Evolutionary conservation across 1,284 basidiomycete genomes (phyloP), one percentile per base, ranked within the genome.

Genomic region (Cutaneotrichosporon mucoides): DNA sequence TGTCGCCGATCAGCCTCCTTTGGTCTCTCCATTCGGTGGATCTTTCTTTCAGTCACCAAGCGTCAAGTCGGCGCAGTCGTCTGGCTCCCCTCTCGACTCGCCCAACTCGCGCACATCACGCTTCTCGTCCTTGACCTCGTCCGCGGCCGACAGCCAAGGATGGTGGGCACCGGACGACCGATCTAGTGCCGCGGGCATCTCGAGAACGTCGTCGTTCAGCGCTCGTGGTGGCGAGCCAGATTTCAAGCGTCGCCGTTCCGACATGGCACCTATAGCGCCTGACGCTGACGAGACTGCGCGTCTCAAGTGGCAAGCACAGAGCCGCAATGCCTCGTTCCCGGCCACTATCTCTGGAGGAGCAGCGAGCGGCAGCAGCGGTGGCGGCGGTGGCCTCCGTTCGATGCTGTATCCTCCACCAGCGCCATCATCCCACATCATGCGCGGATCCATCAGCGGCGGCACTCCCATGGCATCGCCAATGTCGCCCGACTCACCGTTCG

Each of bases 91-190:
- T 9, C 68, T 70, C 5, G 66, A 67, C 33, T 74, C 73, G 1
- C 73, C 75, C 2, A 70, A 66, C 6, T 62, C 69, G 3, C 61
- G 73, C 5, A 69, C 72, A 24, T 73, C 73, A 1, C 67, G 75
- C 5, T 75, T 72, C 55, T 71, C 73, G 7, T 77, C 75, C 3
- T 60, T 72, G 15, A 64, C 67, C 6, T 73, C 73, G 5, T 63
- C 65, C 0, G 57, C 54, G 11, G 59, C 67, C 5, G 68, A 66
- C 6, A 53, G 57, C 35, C 53, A 64, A 15, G 56, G 72, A 8
- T 75, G 75, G 73, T 77, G 75, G 75, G 67, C 68, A 6, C 69
- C 73, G 5, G 70, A 73, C 2, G 62, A 71, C 60, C 54, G 70
- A 63, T 43, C 61, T 13, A 11, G 48, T 44, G 37, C 57, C 6